These are phyloP conservation scores for Globisporangium iwayamae DNA, from an alignment of 352 stramenopile species.

Conservation along the genomic window DNA sequence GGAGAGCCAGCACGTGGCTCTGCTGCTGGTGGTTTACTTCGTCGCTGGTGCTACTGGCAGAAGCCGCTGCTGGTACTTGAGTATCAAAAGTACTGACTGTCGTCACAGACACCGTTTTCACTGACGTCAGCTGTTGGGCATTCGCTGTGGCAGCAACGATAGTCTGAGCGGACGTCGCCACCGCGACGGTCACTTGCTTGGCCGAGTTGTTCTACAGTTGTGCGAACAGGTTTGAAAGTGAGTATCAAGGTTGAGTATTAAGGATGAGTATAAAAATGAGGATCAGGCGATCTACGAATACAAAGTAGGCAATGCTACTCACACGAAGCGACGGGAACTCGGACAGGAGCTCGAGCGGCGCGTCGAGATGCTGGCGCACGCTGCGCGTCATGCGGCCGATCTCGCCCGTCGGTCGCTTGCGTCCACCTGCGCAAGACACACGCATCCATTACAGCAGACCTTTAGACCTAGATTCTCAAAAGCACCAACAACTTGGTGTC, in stretches of 20 bases:
- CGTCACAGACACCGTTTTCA: not conserved
- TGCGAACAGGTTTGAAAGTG: not conserved
- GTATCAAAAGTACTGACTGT: not conserved
- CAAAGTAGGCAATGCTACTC: slow-evolving; percentile 16
- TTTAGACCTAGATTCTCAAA: not conserved
- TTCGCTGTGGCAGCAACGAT: not conserved
- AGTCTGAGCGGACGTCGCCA: slow-evolving; percentile 15
- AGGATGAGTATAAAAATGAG: not conserved
- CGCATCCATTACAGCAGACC: not conserved
- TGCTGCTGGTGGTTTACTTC: not conserved
- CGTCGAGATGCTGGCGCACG: slow-evolving; percentile 73
- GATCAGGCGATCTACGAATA: not conserved
- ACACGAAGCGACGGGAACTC: slow-evolving; percentile 55
- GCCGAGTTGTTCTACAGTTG: slow-evolving; percentile 23
- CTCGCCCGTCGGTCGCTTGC: slow-evolving; percentile 55
- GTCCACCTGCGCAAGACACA: slow-evolving; percentile 26
- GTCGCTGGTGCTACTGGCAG: not conserved
- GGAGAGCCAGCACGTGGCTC: slow-evolving; percentile 1
- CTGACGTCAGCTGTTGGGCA: not conserved
- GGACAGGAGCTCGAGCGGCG: slow-evolving; percentile 63
- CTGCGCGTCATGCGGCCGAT: slow-evolving; percentile 71
- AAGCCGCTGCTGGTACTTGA: not conserved
- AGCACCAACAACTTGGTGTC: not conserved
- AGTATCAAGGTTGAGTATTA: not conserved
- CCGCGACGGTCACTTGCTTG: slow-evolving; percentile 14